These are phyloP conservation scores for Albugo candida DNA, from an alignment of 352 stramenopile species.

Conservation along the genomic window DNA sequence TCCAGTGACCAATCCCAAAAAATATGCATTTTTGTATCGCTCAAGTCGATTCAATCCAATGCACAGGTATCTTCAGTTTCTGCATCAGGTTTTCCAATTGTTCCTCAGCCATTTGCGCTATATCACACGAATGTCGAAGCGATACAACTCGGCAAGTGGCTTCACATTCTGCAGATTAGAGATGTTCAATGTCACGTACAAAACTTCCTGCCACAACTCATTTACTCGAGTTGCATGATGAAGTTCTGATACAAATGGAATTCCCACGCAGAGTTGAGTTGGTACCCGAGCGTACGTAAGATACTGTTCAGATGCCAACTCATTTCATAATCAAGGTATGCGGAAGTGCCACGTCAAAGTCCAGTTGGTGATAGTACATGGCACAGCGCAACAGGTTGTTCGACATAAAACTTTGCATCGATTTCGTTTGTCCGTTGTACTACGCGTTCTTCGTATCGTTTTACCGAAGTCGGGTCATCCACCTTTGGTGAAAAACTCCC, in stretches of 20 bases:
- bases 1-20: constrained; percentile 64
- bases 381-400: constrained; percentile 27
- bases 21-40: constrained; percentile 25
- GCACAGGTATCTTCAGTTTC: constrained; percentile 23
- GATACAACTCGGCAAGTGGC: constrained; percentile 36
- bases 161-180: constrained; percentile 28
- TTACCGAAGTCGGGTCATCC: constrained; percentile 20
- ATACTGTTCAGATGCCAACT: constrained; percentile 62
- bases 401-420: constrained; percentile 44
- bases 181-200: constrained; percentile 70
- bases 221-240: constrained; percentile 50
- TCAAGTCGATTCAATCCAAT: constrained; percentile 53
- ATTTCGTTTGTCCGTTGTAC: constrained; percentile 58
- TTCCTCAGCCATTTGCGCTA: constrained; percentile 22
- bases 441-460: constrained; percentile 58
- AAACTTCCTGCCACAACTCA: constrained; percentile 40
- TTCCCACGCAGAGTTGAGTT: constrained; percentile 50
- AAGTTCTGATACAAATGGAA: constrained; percentile 69
- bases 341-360: constrained; percentile 12
- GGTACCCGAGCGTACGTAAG: constrained; percentile 46
- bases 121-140: constrained; percentile 20
- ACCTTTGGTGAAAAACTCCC: constrained; percentile 33
- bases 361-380: constrained; percentile 37
- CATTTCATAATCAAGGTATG: constrained; percentile 49
- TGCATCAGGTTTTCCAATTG: constrained; percentile 29